Percentiles rank a stretch among this genome's conserved stretches.
phyloP scores from a whole-genome alignment of 73 alveolate genomes.

The Tetrahymena malaccensis region DNA sequence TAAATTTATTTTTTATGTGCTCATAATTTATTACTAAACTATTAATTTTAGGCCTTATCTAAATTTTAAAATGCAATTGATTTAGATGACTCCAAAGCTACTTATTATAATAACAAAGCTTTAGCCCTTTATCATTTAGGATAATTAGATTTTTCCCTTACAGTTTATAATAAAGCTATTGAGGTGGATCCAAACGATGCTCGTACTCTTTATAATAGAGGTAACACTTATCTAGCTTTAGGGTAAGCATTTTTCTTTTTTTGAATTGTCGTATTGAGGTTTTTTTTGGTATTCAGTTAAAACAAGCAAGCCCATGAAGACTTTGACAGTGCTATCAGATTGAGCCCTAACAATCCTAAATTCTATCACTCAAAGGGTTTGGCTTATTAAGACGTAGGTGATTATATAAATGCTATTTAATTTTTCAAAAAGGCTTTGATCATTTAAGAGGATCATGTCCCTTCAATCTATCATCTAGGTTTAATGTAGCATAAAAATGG shows the following conservation, averaged over 20 bases:
- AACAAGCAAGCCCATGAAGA: conserved; percentile 67
- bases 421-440: conserved; percentile 65
- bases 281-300: background rate
- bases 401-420: conserved; percentile 62
- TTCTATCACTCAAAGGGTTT: conserved; percentile 82
- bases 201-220: conserved; percentile 64
- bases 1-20: too few relatives aligned
- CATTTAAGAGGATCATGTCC: conserved; percentile 44
- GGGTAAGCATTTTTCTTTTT: background rate
- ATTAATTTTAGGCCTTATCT: conserved; percentile 43
- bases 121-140: conserved; percentile 64
- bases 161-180: conserved; percentile 73
- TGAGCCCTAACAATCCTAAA: conserved; percentile 62
- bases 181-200: conserved; percentile 64
- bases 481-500: conserved; percentile 60
- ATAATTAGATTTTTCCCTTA: conserved; percentile 52
- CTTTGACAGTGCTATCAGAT: conserved; percentile 66
- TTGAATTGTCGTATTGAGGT: background rate
- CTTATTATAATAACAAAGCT: conserved; percentile 66
- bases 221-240: conserved; percentile 64
- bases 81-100: conserved; percentile 54
- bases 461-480: conserved; percentile 73
- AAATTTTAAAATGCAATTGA: conserved; percentile 69
- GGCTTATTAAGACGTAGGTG: conserved; percentile 64
- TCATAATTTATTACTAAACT: too few relatives aligned